phyloP scores from a whole-genome alignment of 2,329 filamentous ascomycete species.

The Botrytis medusae region DNA sequence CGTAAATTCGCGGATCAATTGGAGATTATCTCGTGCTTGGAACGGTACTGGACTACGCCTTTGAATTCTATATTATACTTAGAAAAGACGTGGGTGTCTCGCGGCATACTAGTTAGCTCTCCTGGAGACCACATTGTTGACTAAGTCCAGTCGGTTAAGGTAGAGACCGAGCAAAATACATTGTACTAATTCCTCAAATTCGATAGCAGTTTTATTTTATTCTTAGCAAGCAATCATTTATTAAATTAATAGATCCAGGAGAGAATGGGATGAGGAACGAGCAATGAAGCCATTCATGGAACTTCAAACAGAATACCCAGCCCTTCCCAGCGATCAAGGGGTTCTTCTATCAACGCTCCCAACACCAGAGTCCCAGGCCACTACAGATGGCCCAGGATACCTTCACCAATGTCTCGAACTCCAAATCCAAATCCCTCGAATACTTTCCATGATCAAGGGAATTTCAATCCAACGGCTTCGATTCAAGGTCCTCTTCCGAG shows the following conservation, averaged over 20 bases:
- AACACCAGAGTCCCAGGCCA: background rate
- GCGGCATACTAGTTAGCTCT: accelerated
- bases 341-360: background rate
- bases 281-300: background rate
- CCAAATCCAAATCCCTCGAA: background rate
- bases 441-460: background rate
- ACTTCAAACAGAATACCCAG: background rate
- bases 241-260: accelerated
- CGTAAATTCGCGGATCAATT: too few relatives aligned
- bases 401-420: background rate
- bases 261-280: background rate
- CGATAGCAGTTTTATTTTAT: too few relatives aligned
- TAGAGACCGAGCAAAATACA: background rate
- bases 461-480: background rate
- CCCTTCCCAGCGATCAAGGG: background rate
- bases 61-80: background rate
- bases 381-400: background rate
- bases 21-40: too few relatives aligned
- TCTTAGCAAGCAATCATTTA: background rate
- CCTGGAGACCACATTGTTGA: background rate
- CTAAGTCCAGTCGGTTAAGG: too few relatives aligned
- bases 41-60: background rate
- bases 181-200: background rate
- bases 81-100: background rate
- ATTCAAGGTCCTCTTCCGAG: background rate